Percentiles rank a stretch among this genome's conserved stretches.
These are phyloP conservation scores for Eucalyptus polyanthemos DNA, from an alignment of 345 rosid species.

Conservation along the genomic window DNA sequence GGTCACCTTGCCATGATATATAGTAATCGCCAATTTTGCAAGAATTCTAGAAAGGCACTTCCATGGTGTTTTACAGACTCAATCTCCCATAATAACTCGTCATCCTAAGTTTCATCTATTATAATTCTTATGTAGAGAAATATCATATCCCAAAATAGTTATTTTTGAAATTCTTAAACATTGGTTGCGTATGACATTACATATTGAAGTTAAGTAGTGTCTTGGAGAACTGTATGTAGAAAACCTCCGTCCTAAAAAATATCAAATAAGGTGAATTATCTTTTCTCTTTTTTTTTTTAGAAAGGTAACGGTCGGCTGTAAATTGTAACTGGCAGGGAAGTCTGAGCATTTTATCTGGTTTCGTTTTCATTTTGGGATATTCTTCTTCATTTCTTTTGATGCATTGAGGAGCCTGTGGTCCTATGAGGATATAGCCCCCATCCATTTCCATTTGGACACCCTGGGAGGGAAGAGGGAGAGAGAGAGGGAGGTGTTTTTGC, in stretches of 20 bases:
- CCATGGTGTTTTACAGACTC: accelerated
- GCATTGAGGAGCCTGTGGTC: not conserved
- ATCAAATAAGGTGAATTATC: not conserved
- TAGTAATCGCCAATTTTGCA: not conserved
- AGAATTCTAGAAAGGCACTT: not conserved
- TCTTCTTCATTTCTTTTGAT: not conserved
- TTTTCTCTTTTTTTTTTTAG: not conserved
- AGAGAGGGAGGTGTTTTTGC: not conserved
- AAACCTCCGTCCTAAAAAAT: not conserved
- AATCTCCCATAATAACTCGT: not conserved
- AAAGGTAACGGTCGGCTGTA: not conserved
- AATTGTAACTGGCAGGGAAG: not conserved
- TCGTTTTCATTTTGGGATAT: not conserved
- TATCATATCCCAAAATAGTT: not conserved
- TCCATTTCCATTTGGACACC: not conserved
- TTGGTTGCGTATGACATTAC: not conserved
- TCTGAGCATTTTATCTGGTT: not conserved
- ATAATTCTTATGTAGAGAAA: not conserved
- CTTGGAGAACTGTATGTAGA: not conserved
- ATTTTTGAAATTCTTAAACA: not conserved
- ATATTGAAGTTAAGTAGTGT: accelerated
- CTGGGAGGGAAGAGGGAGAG: not conserved
- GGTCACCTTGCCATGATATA: too few relatives aligned
- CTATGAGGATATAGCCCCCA: not conserved
- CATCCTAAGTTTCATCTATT: not conserved